Base-by-base conservation (phyloP, 495 filamentous ascomycete species). In the Saxophila tyrrhenica region DNA sequence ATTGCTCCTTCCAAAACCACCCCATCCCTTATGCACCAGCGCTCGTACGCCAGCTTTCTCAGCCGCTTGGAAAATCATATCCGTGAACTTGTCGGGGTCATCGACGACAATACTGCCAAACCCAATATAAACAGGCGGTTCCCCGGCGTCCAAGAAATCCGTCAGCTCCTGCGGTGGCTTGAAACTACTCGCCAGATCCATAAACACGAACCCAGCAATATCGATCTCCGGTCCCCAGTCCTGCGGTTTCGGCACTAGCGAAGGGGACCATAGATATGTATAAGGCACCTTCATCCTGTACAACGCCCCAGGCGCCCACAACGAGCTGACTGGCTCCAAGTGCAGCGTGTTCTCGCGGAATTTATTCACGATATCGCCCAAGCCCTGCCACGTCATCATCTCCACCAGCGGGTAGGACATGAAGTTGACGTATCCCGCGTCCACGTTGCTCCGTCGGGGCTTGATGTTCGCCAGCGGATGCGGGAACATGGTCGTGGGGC, bases 401-500 rank as follows among this genome's bases (percentile, higher is more conserved):
- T 70, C 68, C 8, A 71, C 83, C 35, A 87, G 69, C 1, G 83
- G 78, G 62, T 87, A 89, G 10, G 77, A 79, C 50, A 87, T 79
- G 58, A 86, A 86, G 69, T 88, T 89, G 5, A 81, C 78, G 54
- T 81, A 82, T 48, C 70, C 65, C 13, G 56, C 57, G 50, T 72
- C 69, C 8, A 72, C 62, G 47, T 71, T 72, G 45, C 52, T 64
- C 29, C 58, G 52, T 11, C 35, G 8, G 2, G 51, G 35, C 51
- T 67, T 69, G 60, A 71, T 70, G 53, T 70, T 71, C 11, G 68
- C 69, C n/a, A 71, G 39, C 9, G 69, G 69, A 52, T 71, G 69
- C 20, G 69, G 69, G 52, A 71, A 71, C 17, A 57, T 41, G 11
- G 50, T 52, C 7, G 69, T 71, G 5, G 68, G 68, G 7, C 57